phyloP scores from a whole-genome alignment of 306 rosid genomes.

The Pyrus communis region DNA sequence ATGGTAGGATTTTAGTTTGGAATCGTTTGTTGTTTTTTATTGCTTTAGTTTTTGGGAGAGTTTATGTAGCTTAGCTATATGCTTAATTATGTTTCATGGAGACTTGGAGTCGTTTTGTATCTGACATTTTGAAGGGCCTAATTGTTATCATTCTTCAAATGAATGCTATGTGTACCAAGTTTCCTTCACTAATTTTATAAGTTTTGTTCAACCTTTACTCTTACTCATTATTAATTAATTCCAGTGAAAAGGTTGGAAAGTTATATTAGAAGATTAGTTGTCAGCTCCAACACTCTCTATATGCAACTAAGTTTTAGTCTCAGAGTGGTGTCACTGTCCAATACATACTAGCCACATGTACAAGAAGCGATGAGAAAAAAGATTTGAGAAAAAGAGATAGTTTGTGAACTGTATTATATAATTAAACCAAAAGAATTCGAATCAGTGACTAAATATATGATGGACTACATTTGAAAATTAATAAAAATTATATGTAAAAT shows the following conservation, averaged over 20 bases:
- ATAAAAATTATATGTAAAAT: no score
- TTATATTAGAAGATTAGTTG: not conserved
- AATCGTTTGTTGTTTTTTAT: conserved; percentile 15
- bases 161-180: conserved; percentile 4
- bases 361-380: no score
- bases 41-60: conserved; percentile 6
- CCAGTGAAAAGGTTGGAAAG: not conserved
- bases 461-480: no score
- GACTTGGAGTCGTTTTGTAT: conserved; percentile 1
- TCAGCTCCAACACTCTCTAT: not conserved
- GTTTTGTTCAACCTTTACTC: not conserved
- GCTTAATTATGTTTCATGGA: conserved; percentile 5
- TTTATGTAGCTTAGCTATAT: conserved; percentile 1
- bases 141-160: conserved; percentile 7
- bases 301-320: not conserved
- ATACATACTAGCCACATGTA: not conserved
- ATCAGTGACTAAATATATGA: no score
- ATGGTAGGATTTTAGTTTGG: conserved; percentile 30
- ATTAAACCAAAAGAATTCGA: no score
- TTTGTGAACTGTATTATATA: no score
- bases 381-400: no score
- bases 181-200: not conserved
- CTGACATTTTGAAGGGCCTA: conserved; percentile 15
- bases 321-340: not conserved
- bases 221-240: not conserved